Conservation (phyloP, 2,329 filamentous ascomycete species). For the Pseudocercospora cruenta region DNA sequence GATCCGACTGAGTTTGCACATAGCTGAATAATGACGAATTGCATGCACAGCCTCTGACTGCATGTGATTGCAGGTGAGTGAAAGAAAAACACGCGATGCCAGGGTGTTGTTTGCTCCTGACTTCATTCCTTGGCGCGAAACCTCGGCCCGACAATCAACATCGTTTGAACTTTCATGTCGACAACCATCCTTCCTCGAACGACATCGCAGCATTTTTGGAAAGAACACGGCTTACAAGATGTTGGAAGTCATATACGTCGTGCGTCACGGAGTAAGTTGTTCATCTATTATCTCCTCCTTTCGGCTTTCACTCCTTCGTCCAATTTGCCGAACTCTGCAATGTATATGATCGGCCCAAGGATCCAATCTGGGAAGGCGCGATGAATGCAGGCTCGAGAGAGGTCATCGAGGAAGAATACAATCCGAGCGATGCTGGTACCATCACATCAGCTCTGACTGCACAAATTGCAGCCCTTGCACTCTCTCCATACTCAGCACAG, state of each 20-base stretch:
- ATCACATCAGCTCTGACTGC: not conserved
- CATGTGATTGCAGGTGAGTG: not conserved
- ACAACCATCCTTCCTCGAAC: not conserved
- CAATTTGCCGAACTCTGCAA: constrained; percentile 1
- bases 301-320: not conserved
- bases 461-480: not conserved
- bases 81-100: not conserved
- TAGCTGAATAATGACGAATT: not conserved
- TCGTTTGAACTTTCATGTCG: not conserved
- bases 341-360: not conserved
- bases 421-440: not conserved
- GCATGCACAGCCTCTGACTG: not conserved
- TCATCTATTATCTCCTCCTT: not conserved
- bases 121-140: not conserved
- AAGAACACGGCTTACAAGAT: constrained; percentile 28
- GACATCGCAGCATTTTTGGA: not conserved
- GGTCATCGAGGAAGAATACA: not conserved
- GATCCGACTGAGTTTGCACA: not conserved
- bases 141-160: constrained; percentile 5
- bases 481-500: not conserved
- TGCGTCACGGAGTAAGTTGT: constrained; percentile 54
- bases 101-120: not conserved
- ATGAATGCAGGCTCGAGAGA: not conserved
- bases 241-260: constrained; percentile 55
- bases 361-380: not conserved